A percentile compares a stretch with the other conserved stretches of the same genome.
phyloP scores from a whole-genome alignment of 805 yeast genomes.

The Grigorovia jiainica region DNA sequence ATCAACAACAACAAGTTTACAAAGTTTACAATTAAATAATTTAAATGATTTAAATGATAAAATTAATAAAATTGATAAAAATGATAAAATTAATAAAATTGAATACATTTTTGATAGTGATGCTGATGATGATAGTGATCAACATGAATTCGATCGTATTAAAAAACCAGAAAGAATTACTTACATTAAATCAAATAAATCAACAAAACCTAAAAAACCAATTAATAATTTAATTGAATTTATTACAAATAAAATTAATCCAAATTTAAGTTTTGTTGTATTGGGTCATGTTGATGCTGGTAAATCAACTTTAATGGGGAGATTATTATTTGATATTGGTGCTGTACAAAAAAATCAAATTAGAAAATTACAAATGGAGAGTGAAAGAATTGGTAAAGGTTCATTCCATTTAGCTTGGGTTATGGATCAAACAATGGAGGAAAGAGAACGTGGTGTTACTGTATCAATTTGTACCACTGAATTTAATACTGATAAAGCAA shows the following conservation, averaged over 20 bases:
- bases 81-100: background rate
- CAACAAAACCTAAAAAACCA: constrained; percentile 27
- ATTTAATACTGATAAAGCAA: constrained; percentile 88
- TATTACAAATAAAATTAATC: constrained; percentile 59
- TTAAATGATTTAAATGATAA: background rate
- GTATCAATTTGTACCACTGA: constrained; percentile 96
- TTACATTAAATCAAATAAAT: constrained; percentile 20
- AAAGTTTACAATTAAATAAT: background rate
- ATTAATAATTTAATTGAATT: constrained; percentile 62
- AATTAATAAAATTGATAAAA: background rate
- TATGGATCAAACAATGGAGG: constrained; percentile 97
- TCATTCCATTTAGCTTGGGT: constrained; percentile 99
- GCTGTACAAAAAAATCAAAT: constrained; percentile 95
- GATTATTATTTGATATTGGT: constrained; percentile 82
- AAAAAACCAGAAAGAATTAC: constrained; percentile 13
- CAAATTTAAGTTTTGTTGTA: constrained; percentile 90
- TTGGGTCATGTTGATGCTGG: constrained; percentile 99
- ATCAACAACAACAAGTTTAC: background rate
- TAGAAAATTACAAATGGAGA: constrained; percentile 93
- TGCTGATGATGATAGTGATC: constrained; percentile 10
- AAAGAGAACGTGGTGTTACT: constrained; percentile 96
- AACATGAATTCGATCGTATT: constrained; percentile 2
- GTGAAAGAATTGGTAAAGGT: constrained; percentile 96
- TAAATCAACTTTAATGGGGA: constrained; percentile 98
- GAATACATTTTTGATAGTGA: constrained; percentile 17